Evolutionary conservation across 2,329 filamentous ascomycete species (phyloP).

Genomic region (Colletotrichum theobromicola): DNA sequence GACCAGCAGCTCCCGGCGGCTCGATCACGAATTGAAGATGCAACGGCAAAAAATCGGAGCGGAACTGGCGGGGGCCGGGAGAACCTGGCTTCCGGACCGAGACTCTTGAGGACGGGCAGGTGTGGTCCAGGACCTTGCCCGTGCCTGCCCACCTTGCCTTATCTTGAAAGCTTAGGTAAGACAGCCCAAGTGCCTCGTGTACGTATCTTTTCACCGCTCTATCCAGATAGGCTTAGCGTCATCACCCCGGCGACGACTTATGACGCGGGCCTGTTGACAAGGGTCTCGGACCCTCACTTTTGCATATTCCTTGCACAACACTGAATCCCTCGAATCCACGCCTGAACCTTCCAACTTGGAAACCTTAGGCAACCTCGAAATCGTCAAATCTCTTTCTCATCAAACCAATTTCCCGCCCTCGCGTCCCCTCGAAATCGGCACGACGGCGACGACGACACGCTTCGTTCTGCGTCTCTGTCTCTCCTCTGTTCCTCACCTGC

Average conservation of each 20-base stretch:
- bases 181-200: no score
- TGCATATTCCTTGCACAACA: constrained; percentile 8
- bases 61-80: background rate
- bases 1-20: background rate
- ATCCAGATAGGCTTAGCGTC: background rate
- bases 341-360: background rate
- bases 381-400: constrained; percentile 6
- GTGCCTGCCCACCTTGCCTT: background rate
- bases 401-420: background rate
- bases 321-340: background rate
- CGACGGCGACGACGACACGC: background rate
- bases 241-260: constrained; percentile 7
- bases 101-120: background rate
- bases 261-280: constrained; percentile 10
- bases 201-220: background rate
- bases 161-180: background rate
- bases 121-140: background rate
- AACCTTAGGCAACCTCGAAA: background rate
- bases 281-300: background rate
- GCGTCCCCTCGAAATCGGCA: background rate
- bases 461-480: background rate
- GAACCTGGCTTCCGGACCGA: background rate
- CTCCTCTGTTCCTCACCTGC: background rate
- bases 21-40: background rate
- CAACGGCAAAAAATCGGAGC: constrained; percentile 14